Evolutionary conservation across 2,329 filamentous ascomycete genomes (phyloP).

Genomic region (Blastomyces parvus): DNA sequence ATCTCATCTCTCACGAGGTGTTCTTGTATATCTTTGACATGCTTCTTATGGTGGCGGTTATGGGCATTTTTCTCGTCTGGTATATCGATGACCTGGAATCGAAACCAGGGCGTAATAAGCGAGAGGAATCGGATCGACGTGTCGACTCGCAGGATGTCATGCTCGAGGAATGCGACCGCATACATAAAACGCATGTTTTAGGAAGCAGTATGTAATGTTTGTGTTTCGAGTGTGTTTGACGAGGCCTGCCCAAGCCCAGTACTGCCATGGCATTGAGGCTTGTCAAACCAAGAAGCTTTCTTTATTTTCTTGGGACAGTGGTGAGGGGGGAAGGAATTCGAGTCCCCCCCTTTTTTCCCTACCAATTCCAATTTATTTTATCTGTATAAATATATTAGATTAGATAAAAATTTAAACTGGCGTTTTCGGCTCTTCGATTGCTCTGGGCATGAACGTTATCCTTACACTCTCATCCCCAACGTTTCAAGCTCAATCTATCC

Average conservation of each 20-base stretch:
- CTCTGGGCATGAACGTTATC: background rate
- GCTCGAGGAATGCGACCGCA: background rate
- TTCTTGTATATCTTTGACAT: conserved; percentile 21
- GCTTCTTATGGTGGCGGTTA: conserved; percentile 17
- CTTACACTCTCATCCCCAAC: background rate
- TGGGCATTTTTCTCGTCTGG: conserved; percentile 17
- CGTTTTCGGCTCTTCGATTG: background rate
- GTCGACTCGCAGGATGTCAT: background rate
- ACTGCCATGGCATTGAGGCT: background rate
- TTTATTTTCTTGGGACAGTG: too few relatives aligned
- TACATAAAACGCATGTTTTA: background rate
- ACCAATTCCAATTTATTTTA: background rate
- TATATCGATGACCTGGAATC: background rate
- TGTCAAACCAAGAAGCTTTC: background rate
- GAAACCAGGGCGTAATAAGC: background rate
- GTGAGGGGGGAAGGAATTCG: background rate
- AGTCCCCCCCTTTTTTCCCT: background rate
- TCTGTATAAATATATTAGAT: background rate
- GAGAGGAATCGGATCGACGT: background rate
- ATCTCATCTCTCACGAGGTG: conserved; percentile 17
- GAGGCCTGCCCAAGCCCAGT: background rate
- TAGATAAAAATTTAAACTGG: background rate
- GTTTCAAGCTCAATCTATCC: background rate
- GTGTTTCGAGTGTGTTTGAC: background rate
- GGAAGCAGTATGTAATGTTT: background rate